Evolutionary conservation across 1,284 basidiomycete species (phyloP), one percentile per base, ranked within the genome.

Genomic region (Coniferiporia sulphurascens): DNA sequence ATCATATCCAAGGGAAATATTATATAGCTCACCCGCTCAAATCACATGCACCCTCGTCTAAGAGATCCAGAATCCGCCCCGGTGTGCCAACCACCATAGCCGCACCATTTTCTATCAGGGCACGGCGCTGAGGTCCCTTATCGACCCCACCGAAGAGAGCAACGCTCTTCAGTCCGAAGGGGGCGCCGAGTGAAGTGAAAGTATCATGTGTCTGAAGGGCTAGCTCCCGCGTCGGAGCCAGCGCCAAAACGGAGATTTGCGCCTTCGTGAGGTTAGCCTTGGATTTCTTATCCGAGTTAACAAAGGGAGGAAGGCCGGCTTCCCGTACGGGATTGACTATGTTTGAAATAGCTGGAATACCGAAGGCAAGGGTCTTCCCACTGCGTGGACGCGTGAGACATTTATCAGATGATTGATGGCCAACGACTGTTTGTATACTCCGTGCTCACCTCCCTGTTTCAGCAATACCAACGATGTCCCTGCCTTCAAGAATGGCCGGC

Each of bases 301-400:
- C 19, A 8, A 3, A 46, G 62, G 64, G 4, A 58, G 59, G 0
- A 58, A 59, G 0, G 9, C 17, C 17, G 19, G 12, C 17, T 21
- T 21, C 17, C 38, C 27, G 19, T 51, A 17, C 56, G 2, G 68
- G 63, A 21, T 76, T 74, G 48, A 93, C 77, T 22, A 93, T 80
- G 38, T 81, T 84, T 58, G 86, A 76, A 45, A 96, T 78, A 1
- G 91, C 91, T 8, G 96, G 96, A 38, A 99, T 85, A 52, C 95
- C 96, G 69, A 99, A 99, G 0, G 95, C 93, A 15, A 98, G 82
- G 0, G 96, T 99, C 78, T 99, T 99, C 8, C 96, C 97, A 65
- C 89, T 91, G 70, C 67, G 60, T 49, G 46, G 48, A 21, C 22
- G 34, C 15, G 27, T 41, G 56, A 48, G 21, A n/a, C 43, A 19